Conservation (phyloP, 2,329 filamentous ascomycete species). For the Alternaria ethzedia region DNA sequence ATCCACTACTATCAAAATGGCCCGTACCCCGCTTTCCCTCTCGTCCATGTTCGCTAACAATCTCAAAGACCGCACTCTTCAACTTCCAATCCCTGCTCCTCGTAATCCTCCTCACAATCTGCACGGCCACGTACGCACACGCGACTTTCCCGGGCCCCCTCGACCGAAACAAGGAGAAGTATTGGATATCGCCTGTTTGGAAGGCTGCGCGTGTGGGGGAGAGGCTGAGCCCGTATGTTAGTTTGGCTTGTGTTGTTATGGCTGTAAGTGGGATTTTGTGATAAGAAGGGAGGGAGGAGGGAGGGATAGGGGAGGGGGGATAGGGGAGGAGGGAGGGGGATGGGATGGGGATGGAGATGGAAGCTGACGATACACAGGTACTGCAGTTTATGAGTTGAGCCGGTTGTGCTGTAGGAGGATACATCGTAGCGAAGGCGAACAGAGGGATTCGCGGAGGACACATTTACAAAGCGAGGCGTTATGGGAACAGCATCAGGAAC, state of each 20-base stretch:
- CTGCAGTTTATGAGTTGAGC: conserved; percentile 38
- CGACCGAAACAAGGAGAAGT: conserved; percentile 87
- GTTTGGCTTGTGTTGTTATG: conserved; percentile 91
- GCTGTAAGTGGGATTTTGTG: conserved; percentile 71
- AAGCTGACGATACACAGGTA: conserved; percentile 18
- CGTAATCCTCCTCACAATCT: conserved; percentile 92
- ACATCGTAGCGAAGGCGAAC: background rate
- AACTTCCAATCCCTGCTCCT: conserved; percentile 98
- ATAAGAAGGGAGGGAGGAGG: too few species aligned
- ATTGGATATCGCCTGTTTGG: conserved; percentile 88
- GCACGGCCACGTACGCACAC: conserved; percentile 93
- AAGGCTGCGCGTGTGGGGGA: conserved; percentile 94
- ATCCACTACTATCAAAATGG: too few species aligned
- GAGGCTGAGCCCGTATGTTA: conserved; percentile 91
- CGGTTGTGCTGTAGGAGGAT: background rate
- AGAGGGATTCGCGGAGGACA: background rate
- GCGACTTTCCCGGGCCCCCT: conserved; percentile 87
- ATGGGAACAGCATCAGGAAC: background rate
- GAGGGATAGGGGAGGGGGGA: too few species aligned
- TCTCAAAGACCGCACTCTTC: conserved; percentile 97
- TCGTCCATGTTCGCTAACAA: too few species aligned
- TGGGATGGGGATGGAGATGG: background rate
- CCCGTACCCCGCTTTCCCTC: too few species aligned
- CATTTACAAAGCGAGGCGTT: conserved; percentile 3
- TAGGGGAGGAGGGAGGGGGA: background rate